Conservation (phyloP, 2,329 filamentous ascomycete species). For the Lachnellula hyalina region DNA sequence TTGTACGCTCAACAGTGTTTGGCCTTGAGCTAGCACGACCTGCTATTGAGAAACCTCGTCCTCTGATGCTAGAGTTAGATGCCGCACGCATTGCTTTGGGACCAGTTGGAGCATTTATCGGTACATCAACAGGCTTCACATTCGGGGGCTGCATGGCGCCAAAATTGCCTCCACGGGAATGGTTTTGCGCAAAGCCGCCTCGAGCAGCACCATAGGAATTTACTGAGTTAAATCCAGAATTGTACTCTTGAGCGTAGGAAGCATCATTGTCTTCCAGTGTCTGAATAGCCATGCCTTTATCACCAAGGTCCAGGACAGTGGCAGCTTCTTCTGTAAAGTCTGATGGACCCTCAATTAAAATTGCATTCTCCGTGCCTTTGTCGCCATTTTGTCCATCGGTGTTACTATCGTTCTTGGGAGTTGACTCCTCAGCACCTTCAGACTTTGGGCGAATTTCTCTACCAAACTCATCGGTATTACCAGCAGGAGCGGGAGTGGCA, state of each 20-base stretch:
- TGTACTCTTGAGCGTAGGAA: slow-evolving; percentile 57
- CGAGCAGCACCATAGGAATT: slow-evolving; percentile 29
- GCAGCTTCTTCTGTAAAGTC: slow-evolving; percentile 10
- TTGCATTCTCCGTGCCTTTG: slow-evolving; percentile 5
- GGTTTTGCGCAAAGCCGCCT: slow-evolving; percentile 33
- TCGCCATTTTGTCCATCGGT: not conserved
- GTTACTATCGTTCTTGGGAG: slow-evolving; percentile 5
- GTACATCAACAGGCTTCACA: slow-evolving; percentile 37
- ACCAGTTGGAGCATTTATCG: slow-evolving; percentile 77
- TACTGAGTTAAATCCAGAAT: slow-evolving; percentile 21
- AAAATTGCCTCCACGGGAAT: slow-evolving; percentile 35
- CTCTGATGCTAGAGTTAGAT: slow-evolving; percentile 69
- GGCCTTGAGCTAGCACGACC: slow-evolving; percentile 28
- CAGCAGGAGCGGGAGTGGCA: slow-evolving; percentile 8
- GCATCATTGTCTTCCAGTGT: slow-evolving; percentile 28
- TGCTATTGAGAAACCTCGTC: slow-evolving; percentile 33
- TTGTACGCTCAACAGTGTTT: slow-evolving; percentile 23
- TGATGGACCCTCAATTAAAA: slow-evolving; percentile 12
- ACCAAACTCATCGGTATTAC: slow-evolving; percentile 33
- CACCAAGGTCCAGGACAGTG: slow-evolving; percentile 8
- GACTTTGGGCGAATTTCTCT: slow-evolving; percentile 30
- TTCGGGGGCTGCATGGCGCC: slow-evolving; percentile 30
- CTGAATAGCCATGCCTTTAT: slow-evolving; percentile 28
- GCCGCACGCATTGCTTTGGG: slow-evolving; percentile 94
- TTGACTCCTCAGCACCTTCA: slow-evolving; percentile 17